phyloP scores from a whole-genome alignment of 345 rosid species.

The Pseudoturritis turrita region DNA sequence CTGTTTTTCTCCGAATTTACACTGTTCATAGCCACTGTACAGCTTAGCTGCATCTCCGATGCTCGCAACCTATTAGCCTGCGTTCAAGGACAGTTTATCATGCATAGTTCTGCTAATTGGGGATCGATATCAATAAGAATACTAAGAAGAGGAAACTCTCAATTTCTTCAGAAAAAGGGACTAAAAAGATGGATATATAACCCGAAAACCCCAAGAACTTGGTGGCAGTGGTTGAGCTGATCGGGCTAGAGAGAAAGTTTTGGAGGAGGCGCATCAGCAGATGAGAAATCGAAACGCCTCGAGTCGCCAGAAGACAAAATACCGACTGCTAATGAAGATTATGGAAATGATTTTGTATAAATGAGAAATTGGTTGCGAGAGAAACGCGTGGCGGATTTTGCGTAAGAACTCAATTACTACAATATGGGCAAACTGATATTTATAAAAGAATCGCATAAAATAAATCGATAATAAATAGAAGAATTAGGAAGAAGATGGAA shows the following conservation, averaged over 20 bases:
- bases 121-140: too few relatives aligned
- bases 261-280: constrained; percentile 53
- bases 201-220: constrained; percentile 65
- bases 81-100: background rate
- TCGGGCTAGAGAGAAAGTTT: constrained; percentile 48
- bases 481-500: too few relatives aligned
- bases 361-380: too few relatives aligned
- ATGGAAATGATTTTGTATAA: too few relatives aligned
- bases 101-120: too few relatives aligned
- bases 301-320: too few relatives aligned
- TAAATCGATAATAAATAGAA: too few relatives aligned
- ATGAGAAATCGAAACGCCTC: constrained; percentile 39
- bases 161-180: background rate
- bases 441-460: too few relatives aligned
- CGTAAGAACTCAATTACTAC: too few relatives aligned
- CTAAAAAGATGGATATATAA: constrained; percentile 12
- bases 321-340: too few relatives aligned
- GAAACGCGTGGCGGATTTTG: too few relatives aligned
- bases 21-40: constrained; percentile 49
- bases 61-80: constrained; percentile 53
- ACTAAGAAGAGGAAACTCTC: background rate
- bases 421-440: too few relatives aligned
- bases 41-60: constrained; percentile 45
- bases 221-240: constrained; percentile 55
- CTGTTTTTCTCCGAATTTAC: constrained; percentile 70